Evolutionary conservation across 148 eudicot genomes (phyloP).

Genomic region (Camellia granthamiana): DNA sequence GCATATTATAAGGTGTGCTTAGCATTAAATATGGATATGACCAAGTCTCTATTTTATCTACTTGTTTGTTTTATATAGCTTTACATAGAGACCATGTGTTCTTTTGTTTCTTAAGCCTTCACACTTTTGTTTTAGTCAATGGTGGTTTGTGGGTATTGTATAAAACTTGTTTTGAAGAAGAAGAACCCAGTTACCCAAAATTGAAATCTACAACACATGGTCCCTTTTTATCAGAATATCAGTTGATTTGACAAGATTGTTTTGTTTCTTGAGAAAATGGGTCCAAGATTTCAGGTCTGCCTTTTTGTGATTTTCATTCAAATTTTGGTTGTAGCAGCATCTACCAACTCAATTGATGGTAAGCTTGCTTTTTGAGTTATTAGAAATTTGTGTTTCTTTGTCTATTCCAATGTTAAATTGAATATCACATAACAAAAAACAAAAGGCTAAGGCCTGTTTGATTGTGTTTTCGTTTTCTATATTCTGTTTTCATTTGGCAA

Average conservation of each 20-base stretch:
- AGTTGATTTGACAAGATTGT: background rate
- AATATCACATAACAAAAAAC: too few relatives aligned
- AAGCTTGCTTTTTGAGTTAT: conserved; percentile 13
- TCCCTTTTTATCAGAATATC: background rate
- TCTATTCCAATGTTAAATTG: too few relatives aligned
- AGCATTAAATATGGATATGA: background rate
- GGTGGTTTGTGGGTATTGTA: background rate
- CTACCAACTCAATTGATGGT: conserved; percentile 19
- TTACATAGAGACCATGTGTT: background rate
- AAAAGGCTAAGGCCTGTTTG: too few relatives aligned
- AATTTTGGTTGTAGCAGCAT: conserved; percentile 27
- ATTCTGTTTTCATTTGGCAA: too few relatives aligned
- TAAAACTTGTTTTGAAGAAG: background rate
- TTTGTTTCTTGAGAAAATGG: conserved; percentile 31
- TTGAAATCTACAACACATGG: background rate
- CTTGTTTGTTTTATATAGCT: background rate
- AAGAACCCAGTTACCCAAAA: background rate
- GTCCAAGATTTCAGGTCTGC: conserved; percentile 22
- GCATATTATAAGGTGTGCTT: background rate
- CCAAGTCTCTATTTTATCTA: background rate
- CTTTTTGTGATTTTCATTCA: conserved; percentile 33
- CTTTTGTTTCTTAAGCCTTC: background rate
- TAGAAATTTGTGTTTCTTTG: background rate
- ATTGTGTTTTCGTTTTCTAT: background rate
- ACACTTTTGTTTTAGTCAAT: conserved; percentile 9